A percentile compares a stretch with the other conserved stretches of the same genome.
Evolutionary conservation across 2,329 filamentous ascomycete species (phyloP).

Genomic region (Ampelomyces quisqualis): DNA sequence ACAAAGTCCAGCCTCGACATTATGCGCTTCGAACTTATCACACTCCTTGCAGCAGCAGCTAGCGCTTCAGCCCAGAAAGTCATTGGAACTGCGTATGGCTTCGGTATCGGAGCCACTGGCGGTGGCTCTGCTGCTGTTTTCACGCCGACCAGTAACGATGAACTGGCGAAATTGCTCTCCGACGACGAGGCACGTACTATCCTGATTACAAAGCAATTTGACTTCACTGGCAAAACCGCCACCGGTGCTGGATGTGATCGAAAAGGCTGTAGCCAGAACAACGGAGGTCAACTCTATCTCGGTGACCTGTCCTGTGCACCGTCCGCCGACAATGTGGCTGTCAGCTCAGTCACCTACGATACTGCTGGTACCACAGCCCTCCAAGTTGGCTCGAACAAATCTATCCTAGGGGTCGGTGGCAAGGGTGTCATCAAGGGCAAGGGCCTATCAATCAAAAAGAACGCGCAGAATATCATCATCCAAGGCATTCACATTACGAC

Average conservation of each 20-base stretch:
- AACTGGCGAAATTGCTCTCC: conserved; percentile 23
- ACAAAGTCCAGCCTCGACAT: neutral
- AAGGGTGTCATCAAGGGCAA: conserved; percentile 48
- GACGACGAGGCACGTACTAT: conserved; percentile 25
- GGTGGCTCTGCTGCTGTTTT: conserved; percentile 26
- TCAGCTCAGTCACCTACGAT: conserved; percentile 39
- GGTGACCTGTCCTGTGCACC: conserved; percentile 23
- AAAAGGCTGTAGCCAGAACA: conserved; percentile 15
- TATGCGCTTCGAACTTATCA: conserved; percentile 23
- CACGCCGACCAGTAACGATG: conserved; percentile 22
- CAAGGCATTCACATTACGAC: conserved; percentile 45
- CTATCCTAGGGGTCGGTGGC: conserved; percentile 44
- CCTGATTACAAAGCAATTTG: conserved; percentile 23
- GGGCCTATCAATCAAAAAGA: conserved; percentile 41
- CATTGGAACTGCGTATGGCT: conserved; percentile 28
- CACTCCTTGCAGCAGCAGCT: conserved; percentile 17
- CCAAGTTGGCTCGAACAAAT: conserved; percentile 46
- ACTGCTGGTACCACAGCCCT: conserved; percentile 33
- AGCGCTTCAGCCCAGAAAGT: conserved; percentile 23
- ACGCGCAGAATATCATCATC: conserved; percentile 43
- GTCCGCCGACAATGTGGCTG: conserved; percentile 14
- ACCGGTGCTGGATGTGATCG: conserved; percentile 25
- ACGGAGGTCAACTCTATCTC: conserved; percentile 24
- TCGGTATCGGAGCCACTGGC: conserved; percentile 25
- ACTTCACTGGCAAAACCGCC: conserved; percentile 28